Evolutionary conservation across 2,329 filamentous ascomycete species (phyloP).

Genomic region (Ceratocystis ficicola): DNA sequence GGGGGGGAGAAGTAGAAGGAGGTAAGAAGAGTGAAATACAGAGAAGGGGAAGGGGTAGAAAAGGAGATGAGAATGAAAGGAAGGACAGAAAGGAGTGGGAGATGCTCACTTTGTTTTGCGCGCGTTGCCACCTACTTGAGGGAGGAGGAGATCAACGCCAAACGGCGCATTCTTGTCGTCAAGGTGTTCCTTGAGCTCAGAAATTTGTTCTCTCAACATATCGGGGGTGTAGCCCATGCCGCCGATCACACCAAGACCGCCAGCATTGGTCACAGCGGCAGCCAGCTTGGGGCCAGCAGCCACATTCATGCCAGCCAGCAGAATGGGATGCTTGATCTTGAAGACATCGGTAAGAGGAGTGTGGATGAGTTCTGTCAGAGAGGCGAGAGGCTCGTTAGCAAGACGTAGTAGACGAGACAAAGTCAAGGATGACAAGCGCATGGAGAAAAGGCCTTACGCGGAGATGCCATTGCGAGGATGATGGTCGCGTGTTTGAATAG

Average conservation of each 20-base stretch:
- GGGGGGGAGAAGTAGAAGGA: no score
- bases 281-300: constrained; percentile 92
- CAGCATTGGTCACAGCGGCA: constrained; percentile 91
- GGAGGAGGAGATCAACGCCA: constrained; percentile 83
- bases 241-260: constrained; percentile 90
- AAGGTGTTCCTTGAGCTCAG: constrained; percentile 81
- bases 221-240: constrained; percentile 93
- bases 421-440: not conserved
- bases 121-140: constrained; percentile 86
- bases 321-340: constrained; percentile 91
- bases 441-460: constrained; percentile 48
- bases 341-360: constrained; percentile 91
- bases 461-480: constrained; percentile 53
- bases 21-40: no score
- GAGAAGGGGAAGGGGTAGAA: no score
- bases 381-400: not conserved
- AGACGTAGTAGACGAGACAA: not conserved
- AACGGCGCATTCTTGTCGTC: constrained; percentile 88
- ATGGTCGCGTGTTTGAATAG: constrained; percentile 25
- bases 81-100: no score
- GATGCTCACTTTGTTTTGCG: constrained; percentile 71
- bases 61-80: no score
- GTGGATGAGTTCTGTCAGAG: constrained; percentile 44
- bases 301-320: constrained; percentile 98
- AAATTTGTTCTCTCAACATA: constrained; percentile 90